Base-by-base conservation (phyloP, 805 yeast species). In the Yamadazyma endophytica region DNA sequence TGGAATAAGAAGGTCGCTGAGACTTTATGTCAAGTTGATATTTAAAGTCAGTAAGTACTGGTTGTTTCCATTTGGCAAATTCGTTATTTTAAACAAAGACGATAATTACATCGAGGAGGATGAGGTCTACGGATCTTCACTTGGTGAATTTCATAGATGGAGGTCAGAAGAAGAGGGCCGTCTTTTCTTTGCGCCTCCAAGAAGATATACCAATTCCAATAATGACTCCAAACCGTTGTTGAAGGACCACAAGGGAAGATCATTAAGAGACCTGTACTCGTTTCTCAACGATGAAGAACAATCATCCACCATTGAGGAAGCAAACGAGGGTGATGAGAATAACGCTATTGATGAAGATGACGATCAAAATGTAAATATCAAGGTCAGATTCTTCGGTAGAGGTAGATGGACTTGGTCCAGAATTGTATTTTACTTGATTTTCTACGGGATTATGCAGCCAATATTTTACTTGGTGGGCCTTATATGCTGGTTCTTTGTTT, bases 391-490 rank as follows among this genome's bases (percentile, higher is more conserved):
- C 29, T 90, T 92, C 54, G 97, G 97, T 21, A 71, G 97, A 54
- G 97, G 97, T 21, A 64, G 77, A 43, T 92, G 97, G 97, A 79
- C 81, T 12, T 51, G 79, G 13, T 96, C 96, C 1, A 70, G 97
- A 41, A 70, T 90, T 16, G 50, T 80, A 9, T 90, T 87, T 49
- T 92, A 79, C 50, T 2, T 79, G 2, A 73, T 75, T 43, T 89
- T 78, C 54, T 87, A 89, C 52, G 43, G 75, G 3, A 39, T 84
- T 3, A 50, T 89, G 17, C 82, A 79, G 38, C 97, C 97, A 1
- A 49, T 84, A 2, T 63, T 79, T 19, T 51, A 65, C 11, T 3
- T 72, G 0, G 64, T 87, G 5, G 71, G 82, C 5, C 43, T 74
- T 1, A 27, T 78, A 4, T 75, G 90, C 44, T 92, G 96, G 96